Evolutionary conservation across 2,329 filamentous ascomycete genomes (phyloP), one percentile per base, ranked within the genome.

Genomic region (Neophaeococcomyces mojaviensis): DNA sequence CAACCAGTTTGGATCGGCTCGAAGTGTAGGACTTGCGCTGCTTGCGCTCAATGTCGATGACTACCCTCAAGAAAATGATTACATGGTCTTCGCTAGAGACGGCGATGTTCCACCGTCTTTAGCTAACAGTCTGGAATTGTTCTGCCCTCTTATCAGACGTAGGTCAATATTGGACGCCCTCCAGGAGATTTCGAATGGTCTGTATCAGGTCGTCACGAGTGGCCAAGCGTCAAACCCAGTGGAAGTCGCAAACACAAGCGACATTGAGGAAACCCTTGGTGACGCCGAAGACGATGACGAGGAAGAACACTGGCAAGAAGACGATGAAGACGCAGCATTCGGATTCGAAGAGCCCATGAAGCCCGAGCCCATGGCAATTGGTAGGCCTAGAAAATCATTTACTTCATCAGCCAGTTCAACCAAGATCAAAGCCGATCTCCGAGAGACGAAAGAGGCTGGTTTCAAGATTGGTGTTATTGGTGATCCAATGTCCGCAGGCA

Each of bases 401-500:
- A 12, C 37, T 32, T 33, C 40, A 16, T 19, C 44, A 10, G 39
- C 43, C 3, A 45, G 58, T 36, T 53, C 57, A 10, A 48, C 53
- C 43, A 55, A 70, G n/a, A 68, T 86, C 44, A 70, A 72, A 34
- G 60, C 61, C 6, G 86, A 90, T 59, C 70, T 94, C 7, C 69
- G 68, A 32, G 63, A 64, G 18, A 79, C 76, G 2, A 82, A 80
- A 56, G 55, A 68, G 1, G 77, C 80, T 1, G 88, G 88, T 0
- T 86, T 88, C 63, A 82, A 76, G 50, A 70, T 90, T 22, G 85
- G 82, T 2, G 68, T 81, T 26, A 61, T 84, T 9, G 73, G 72
- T 10, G 68, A 73, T 15, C 65, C 79, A 15, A 61, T 72, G 19
- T 59, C 68, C 1, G 40, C 37, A 9, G 65, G 67, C 9, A 76